Conservation (phyloP, 495 filamentous ascomycete species). For the Apiosordaria backusii region DNA sequence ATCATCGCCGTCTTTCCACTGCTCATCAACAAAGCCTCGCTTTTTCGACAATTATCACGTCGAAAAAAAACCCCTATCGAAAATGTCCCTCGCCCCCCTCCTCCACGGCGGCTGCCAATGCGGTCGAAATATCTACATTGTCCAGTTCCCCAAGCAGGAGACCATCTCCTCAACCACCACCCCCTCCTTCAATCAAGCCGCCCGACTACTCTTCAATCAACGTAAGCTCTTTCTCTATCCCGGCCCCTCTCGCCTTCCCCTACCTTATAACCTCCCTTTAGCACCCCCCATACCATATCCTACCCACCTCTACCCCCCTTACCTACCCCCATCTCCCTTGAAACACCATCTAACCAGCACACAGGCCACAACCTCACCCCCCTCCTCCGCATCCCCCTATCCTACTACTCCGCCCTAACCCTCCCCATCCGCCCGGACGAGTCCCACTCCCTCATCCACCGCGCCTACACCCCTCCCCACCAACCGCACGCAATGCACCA, state of each 20-base stretch:
- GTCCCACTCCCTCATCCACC: constrained; percentile 65
- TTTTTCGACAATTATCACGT: background rate
- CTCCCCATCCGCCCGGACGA: constrained; percentile 75
- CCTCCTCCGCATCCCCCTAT: constrained; percentile 76
- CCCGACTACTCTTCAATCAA: background rate
- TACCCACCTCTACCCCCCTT: constrained; percentile 60
- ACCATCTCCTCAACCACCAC: background rate
- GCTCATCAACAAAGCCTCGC: background rate
- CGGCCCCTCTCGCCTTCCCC: background rate
- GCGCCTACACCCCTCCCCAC: constrained; percentile 60
- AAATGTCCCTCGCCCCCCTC: constrained; percentile 46
- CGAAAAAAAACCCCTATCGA: background rate
- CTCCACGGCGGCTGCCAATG: constrained; percentile 79
- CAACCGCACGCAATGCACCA: constrained; percentile 61
- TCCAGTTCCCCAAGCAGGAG: constrained; percentile 59
- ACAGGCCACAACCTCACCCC: constrained; percentile 51
- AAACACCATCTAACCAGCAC: background rate
- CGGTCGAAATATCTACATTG: constrained; percentile 76
- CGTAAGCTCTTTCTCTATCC: background rate
- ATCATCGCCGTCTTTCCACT: too few species aligned
- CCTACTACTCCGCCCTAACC: constrained; percentile 68
- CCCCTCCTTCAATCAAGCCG: background rate
- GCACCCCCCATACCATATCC: constrained; percentile 58
- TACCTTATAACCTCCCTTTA: constrained; percentile 1
- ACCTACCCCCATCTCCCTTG: constrained; percentile 74